These are phyloP conservation scores for Penicillium aurantiogriseum DNA, from an alignment of 2,329 filamentous ascomycete species.

Conservation along the genomic window DNA sequence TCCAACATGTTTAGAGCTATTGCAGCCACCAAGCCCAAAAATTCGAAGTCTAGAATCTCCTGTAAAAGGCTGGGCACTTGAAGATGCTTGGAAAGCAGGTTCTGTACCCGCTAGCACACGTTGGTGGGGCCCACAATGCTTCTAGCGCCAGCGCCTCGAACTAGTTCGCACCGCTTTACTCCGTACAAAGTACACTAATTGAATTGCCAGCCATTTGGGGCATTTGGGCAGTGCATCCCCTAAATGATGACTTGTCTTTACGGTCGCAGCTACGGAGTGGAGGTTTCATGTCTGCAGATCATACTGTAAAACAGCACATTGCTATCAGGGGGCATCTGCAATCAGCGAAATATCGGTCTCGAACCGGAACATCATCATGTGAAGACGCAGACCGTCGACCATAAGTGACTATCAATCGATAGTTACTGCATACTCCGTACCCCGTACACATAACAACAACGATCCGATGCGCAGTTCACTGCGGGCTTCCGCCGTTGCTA, in stretches of 20 bases:
- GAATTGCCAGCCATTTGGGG: too few relatives aligned
- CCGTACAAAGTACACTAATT: background rate
- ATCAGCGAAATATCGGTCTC: background rate
- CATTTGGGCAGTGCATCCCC: background rate
- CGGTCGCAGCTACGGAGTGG: background rate
- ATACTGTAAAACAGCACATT: background rate
- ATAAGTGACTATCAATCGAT: background rate
- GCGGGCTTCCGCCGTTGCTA: background rate
- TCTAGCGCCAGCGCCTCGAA: constrained; percentile 10
- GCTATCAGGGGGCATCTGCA: background rate
- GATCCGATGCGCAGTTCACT: background rate
- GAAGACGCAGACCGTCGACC: background rate
- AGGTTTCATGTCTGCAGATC: background rate
- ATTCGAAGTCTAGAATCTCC: constrained; percentile 9
- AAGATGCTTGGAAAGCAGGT: constrained; percentile 4
- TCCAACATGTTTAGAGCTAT: constrained; percentile 1
- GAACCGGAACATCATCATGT: background rate
- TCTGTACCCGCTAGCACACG: constrained; percentile 1
- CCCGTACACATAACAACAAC: too few relatives aligned
- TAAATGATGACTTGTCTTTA: background rate
- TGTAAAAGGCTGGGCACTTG: constrained; percentile 2
- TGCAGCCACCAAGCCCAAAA: constrained; percentile 8
- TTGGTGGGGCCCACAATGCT: constrained; percentile 4
- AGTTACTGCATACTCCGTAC: background rate
- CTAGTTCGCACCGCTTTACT: constrained; percentile 4